phyloP scores from a whole-genome alignment of 139 green algal species.

The Picochlorum sp. region DNA sequence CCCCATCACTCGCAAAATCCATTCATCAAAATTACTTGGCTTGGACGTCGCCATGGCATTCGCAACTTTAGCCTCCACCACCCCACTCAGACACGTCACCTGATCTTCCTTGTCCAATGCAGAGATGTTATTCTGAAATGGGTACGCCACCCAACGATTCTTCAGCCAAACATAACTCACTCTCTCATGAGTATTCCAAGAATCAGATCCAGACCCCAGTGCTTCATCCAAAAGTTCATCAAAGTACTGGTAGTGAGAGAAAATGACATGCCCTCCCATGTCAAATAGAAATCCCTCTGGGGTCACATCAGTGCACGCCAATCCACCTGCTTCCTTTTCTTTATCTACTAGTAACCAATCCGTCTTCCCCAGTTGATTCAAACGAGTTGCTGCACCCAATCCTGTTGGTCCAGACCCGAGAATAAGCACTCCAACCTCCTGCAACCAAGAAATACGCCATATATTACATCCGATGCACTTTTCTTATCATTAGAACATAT shows the following conservation, averaged over 20 bases:
- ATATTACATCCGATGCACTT: too few relatives aligned
- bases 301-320: constrained; percentile 81
- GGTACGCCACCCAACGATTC: constrained; percentile 79
- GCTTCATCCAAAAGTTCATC: constrained; percentile 62
- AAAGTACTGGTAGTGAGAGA: constrained; percentile 90
- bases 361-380: constrained; percentile 69
- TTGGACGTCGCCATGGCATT: constrained; percentile 51
- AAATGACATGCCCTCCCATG: constrained; percentile 92
- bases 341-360: constrained; percentile 77
- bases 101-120: constrained; percentile 76
- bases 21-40: constrained; percentile 88
- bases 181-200: constrained; percentile 79
- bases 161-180: constrained; percentile 84
- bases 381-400: constrained; percentile 72
- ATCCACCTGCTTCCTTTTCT: constrained; percentile 61
- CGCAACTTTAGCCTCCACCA: constrained; percentile 75
- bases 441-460: too few relatives aligned
- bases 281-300: constrained; percentile 86
- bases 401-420: constrained; percentile 76
- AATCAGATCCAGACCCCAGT: constrained; percentile 40
- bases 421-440: constrained; percentile 62
- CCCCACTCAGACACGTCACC: constrained; percentile 68
- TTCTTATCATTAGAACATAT: too few relatives aligned
- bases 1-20: constrained; percentile 83
- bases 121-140: constrained; percentile 89